Evolutionary conservation across 768 basidiomycete species (phyloP).

Genomic region (Auriscalpium microsporum): DNA sequence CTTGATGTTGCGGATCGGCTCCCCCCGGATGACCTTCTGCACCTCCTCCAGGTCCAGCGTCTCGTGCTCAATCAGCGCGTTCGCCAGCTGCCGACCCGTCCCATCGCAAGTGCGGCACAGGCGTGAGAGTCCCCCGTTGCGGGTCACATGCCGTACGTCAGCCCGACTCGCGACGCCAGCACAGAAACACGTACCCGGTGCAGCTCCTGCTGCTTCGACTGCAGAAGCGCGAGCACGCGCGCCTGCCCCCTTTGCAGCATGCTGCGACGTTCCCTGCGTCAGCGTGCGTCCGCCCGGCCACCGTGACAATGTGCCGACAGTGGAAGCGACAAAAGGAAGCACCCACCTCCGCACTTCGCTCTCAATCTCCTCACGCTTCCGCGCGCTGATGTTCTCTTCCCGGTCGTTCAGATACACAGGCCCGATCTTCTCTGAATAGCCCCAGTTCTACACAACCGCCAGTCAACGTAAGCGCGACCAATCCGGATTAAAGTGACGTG

Average conservation of each 20-base stretch:
- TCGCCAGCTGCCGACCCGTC: slow-evolving; percentile 55
- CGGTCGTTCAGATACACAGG: slow-evolving; percentile 76
- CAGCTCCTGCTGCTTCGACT: slow-evolving; percentile 61
- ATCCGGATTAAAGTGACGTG: too few relatives aligned
- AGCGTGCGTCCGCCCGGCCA: neutral
- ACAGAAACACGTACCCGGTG: slow-evolving; percentile 51
- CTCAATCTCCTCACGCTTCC: slow-evolving; percentile 80
- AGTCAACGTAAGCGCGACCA: neutral
- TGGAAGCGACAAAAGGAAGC: neutral
- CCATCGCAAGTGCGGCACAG: neutral
- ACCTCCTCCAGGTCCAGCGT: slow-evolving; percentile 86
- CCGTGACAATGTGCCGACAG: neutral
- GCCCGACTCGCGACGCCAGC: neutral
- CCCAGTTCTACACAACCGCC: slow-evolving; percentile 47
- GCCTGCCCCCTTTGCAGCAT: slow-evolving; percentile 47
- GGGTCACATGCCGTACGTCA: neutral
- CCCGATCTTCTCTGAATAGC: slow-evolving; percentile 70
- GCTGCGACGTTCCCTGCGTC: neutral
- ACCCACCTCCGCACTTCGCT: slow-evolving; percentile 75
- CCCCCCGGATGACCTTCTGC: slow-evolving; percentile 73
- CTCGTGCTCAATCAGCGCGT: slow-evolving; percentile 91
- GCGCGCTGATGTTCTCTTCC: slow-evolving; percentile 61
- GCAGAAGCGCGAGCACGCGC: slow-evolving; percentile 57
- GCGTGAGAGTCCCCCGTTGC: too few relatives aligned
- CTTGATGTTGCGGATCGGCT: slow-evolving; percentile 62